Percentiles rank a stretch among this genome's conserved stretches.
phyloP scores from a whole-genome alignment of 768 basidiomycete species.

The Boletus rufocinnamomeus region DNA sequence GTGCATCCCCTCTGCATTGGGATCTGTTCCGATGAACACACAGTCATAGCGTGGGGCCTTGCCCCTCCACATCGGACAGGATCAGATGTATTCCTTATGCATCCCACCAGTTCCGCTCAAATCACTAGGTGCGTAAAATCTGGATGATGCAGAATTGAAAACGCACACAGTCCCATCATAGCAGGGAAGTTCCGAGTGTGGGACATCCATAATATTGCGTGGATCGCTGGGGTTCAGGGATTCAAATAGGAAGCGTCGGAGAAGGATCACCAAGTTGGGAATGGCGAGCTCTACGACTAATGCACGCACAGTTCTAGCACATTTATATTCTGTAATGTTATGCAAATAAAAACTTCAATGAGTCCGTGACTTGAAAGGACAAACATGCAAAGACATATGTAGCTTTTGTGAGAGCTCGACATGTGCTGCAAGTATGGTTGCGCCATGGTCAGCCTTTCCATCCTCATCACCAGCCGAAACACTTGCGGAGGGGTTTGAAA shows the following conservation, averaged over 20 bases:
- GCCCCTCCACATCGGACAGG: conserved; percentile 23
- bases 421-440: neutral
- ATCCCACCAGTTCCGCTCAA: too few species aligned
- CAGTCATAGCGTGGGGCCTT: conserved; percentile 20
- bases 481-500: neutral
- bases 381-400: neutral
- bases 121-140: too few species aligned
- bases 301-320: neutral
- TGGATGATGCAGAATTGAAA: conserved; percentile 26
- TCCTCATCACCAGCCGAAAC: neutral
- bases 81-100: too few species aligned
- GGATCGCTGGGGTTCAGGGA: conserved; percentile 13
- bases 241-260: conserved; percentile 6
- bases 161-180: conserved; percentile 9
- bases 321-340: neutral
- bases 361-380: too few species aligned
- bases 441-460: neutral
- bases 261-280: too few species aligned
- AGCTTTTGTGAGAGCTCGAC: neutral
- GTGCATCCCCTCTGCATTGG: conserved; percentile 13
- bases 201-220: conserved; percentile 1
- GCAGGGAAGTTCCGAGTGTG: conserved; percentile 1
- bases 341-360: too few species aligned
- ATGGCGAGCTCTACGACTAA: neutral
- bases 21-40: conserved; percentile 22